A percentile compares a stretch with the other conserved stretches of the same genome.
Conservation (phyloP, 768 basidiomycete genomes). For the Suillus hirtellus region DNA sequence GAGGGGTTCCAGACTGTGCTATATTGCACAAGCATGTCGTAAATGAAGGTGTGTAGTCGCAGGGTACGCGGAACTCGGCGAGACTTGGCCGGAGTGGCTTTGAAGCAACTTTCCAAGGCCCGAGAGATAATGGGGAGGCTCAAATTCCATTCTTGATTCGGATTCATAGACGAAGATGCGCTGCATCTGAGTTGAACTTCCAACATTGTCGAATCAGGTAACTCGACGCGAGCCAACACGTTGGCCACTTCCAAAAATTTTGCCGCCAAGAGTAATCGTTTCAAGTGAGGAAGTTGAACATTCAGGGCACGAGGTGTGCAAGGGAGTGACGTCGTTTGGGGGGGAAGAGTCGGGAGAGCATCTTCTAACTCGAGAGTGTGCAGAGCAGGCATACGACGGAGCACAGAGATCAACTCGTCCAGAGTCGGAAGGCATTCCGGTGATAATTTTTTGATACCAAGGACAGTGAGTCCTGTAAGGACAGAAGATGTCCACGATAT, state of each 20-base stretch:
- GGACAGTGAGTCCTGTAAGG: slow-evolving; percentile 36
- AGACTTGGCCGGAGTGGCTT: background rate
- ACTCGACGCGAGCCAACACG: background rate
- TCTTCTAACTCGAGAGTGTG: slow-evolving; percentile 37
- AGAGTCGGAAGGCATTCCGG: slow-evolving; percentile 30
- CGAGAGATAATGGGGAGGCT: slow-evolving; percentile 1
- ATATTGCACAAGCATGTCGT: background rate
- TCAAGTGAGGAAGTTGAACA: background rate
- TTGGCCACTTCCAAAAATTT: background rate
- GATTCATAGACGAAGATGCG: background rate
- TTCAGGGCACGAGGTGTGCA: background rate
- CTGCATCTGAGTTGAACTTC: background rate
- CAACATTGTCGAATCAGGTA: background rate
- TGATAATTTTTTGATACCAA: slow-evolving; percentile 36
- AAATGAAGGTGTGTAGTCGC: background rate
- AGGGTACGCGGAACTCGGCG: background rate
- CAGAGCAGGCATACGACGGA: slow-evolving; percentile 37
- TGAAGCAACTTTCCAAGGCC: slow-evolving; percentile 1
- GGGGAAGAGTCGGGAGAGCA: slow-evolving; percentile 28
- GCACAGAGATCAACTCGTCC: slow-evolving; percentile 32
- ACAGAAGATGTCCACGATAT: slow-evolving; percentile 39
- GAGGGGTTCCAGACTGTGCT: background rate
- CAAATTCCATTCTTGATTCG: background rate
- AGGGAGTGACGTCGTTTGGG: background rate
- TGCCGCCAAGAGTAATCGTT: background rate